Evolutionary conservation across 495 filamentous ascomycete species (phyloP).

Genomic region (Letharia columbiana): DNA sequence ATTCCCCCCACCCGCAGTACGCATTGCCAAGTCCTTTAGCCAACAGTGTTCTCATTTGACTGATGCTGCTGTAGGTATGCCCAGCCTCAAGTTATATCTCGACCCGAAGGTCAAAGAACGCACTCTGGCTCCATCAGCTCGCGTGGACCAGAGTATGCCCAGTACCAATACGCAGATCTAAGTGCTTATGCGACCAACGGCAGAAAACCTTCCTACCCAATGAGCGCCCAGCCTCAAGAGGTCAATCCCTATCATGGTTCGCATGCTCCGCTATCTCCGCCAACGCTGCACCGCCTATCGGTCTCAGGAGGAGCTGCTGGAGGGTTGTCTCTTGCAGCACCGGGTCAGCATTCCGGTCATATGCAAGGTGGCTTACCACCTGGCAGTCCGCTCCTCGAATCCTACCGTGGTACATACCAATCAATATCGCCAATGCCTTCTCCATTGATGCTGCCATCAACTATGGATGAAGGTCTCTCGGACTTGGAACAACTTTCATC

Average conservation of each 20-base stretch:
- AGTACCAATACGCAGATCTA: slow-evolving; percentile 32
- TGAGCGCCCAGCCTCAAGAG: slow-evolving; percentile 34
- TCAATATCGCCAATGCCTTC: slow-evolving; percentile 92
- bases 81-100: slow-evolving; percentile 19
- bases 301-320: slow-evolving; percentile 27
- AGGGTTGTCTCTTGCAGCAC: slow-evolving; percentile 21
- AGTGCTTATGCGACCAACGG: slow-evolving; percentile 25
- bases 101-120: slow-evolving; percentile 23
- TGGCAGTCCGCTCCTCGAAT: slow-evolving; percentile 77
- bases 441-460: slow-evolving; percentile 45
- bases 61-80: slow-evolving; percentile 23
- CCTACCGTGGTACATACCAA: slow-evolving; percentile 92
- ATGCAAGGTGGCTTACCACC: slow-evolving; percentile 43
- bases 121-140: slow-evolving; percentile 21
- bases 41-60: not conserved
- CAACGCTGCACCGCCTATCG: slow-evolving; percentile 42
- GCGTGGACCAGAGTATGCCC: slow-evolving; percentile 21
- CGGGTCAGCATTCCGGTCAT: slow-evolving; percentile 27
- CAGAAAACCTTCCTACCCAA: slow-evolving; percentile 26
- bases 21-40: slow-evolving; percentile 10
- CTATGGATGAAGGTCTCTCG: slow-evolving; percentile 42
- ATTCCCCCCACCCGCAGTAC: slow-evolving; percentile 26
- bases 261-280: slow-evolving; percentile 26
- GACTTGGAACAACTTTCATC: slow-evolving; percentile 38
- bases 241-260: slow-evolving; percentile 32